Evolutionary conservation across 2,329 filamentous ascomycete species (phyloP), one percentile per base, ranked within the genome.

Genomic region (Epicoccum sorghinum): DNA sequence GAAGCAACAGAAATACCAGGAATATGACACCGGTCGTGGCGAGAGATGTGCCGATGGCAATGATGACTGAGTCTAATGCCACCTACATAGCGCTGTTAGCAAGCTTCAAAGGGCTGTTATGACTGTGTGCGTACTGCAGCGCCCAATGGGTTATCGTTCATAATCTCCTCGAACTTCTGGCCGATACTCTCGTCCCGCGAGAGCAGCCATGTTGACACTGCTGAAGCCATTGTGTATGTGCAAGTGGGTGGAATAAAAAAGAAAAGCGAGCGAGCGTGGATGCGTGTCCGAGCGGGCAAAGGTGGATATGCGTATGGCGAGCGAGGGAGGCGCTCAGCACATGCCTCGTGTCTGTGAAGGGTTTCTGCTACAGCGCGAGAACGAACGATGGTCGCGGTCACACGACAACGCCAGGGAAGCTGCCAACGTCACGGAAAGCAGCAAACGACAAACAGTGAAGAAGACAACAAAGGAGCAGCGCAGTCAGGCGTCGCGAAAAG

Each of bases 1-100:
- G 90, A 50, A 98, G 81, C 66, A 97, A 80, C 59, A 91, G 96
- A 82, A 98, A 99, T 61, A 87, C 77, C 54, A 96, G 72, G 58
- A 91, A 87, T 64, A 96, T 87, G 63, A 87, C 80, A 59, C 83
- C 68, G 7, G 91, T 91, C 69, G 95, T 80, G 50, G 86, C 89
- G 39, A 97, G 71, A 3, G 93, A 96, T 22, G 89, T 91, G 60
- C 81, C 89, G 39, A 98, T 78, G 43, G 93, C 91, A 54, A 90
- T 89, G 76, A 88, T 86, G 56, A 97, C 82, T 38, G 92, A 89
- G 52, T 83, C 80, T 59, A 78, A 68, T 65, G 79, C 76, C 57
- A 86, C 78, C 84, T 87, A 64, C 43, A 25, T 3, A 7, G 37
- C 1, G 27, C 7, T 36, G 61, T 71, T 45, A 72, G 65, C 40